A percentile compares a stretch with the other conserved stretches of the same genome.
Evolutionary conservation across 1,139 yeast species (phyloP).

Genomic region (Pneumocystis jirovecii): DNA sequence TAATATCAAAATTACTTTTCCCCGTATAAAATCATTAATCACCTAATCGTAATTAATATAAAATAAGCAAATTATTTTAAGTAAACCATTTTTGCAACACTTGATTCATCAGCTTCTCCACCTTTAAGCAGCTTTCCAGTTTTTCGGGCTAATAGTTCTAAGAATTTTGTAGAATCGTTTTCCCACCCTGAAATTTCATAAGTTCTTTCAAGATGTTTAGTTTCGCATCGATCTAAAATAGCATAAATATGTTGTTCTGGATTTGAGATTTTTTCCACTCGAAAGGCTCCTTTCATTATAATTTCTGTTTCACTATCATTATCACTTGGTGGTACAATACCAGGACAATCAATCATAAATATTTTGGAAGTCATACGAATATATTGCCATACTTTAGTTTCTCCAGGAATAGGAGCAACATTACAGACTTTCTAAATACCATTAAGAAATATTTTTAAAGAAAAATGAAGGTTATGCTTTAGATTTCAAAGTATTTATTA

Average conservation of each 20-base stretch:
- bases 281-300: conserved; percentile 87
- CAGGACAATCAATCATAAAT: conserved; percentile 93
- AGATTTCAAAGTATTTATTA: conserved; percentile 80
- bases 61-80: background rate
- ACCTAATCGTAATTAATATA: background rate
- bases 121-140: conserved; percentile 88
- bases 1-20: conserved; percentile 53
- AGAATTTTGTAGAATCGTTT: conserved; percentile 60
- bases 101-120: conserved; percentile 93
- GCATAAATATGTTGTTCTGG: conserved; percentile 95
- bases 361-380: conserved; percentile 92
- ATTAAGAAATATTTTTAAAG: background rate
- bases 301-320: conserved; percentile 90
- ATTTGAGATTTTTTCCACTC: conserved; percentile 88
- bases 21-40: conserved; percentile 87
- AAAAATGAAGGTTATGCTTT: conserved; percentile 27
- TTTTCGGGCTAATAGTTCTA: conserved; percentile 82
- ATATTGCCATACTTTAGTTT: conserved; percentile 98
- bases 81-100: conserved; percentile 68
- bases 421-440: conserved; percentile 49
- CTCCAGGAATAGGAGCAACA: conserved; percentile 98
- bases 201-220: conserved; percentile 85
- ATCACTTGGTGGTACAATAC: conserved; percentile 89
- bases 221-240: conserved; percentile 68
- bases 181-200: conserved; percentile 87